Evolutionary conservation across 177 flowering plant genomes (phyloP), one percentile per base, ranked within the genome.

Genomic region (Vitis hybrid): DNA sequence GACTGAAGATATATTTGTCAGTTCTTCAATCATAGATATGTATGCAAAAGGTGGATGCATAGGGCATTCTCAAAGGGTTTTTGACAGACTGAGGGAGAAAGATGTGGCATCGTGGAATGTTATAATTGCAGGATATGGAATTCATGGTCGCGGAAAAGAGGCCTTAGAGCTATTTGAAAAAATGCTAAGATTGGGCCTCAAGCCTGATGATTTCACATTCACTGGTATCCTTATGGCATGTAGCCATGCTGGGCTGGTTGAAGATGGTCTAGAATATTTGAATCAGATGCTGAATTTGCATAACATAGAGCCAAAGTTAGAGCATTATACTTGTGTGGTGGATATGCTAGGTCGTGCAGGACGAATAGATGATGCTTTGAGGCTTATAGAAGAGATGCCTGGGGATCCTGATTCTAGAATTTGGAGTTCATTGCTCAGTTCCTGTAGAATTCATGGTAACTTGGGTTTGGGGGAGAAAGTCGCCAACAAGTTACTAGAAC

Each of bases 291-390:
- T 69, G 65, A 75, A 56, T 12, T 61, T 70, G 27, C 73, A 84
- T 66, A 65, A 60, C 1, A 56, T 89, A 72, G 72, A 80, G 72
- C 88, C 87, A 50, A 80, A 78, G 64, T 61, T 84, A 50, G 85
- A 87, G 82, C 93, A 89, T 75, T 86, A 81, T 77, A 80, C 88
- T 17, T 87, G 93, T 74, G 81, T 83, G 14, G 82, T 86, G 11
- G 90, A 89, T 74, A 89, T 89, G 90, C 73, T 89, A 40, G 87
- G 85, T 19, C 82, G 90, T 60, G 87, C 90, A 52, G 91, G 91
- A 54, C 75, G 61, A 60, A 71, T 89, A 59, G 69, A 76, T 6
- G 83, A 83, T 56, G 90, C 93, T 27, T 49, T 78, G 21, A 72
- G 58, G 57, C 77, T 89, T 4, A 60, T 85, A 10, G 76, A 80